A percentile compares a stretch with the other conserved stretches of the same genome.
Conservation (phyloP, 805 yeast genomes). For the Pichia pseudocactophila region DNA sequence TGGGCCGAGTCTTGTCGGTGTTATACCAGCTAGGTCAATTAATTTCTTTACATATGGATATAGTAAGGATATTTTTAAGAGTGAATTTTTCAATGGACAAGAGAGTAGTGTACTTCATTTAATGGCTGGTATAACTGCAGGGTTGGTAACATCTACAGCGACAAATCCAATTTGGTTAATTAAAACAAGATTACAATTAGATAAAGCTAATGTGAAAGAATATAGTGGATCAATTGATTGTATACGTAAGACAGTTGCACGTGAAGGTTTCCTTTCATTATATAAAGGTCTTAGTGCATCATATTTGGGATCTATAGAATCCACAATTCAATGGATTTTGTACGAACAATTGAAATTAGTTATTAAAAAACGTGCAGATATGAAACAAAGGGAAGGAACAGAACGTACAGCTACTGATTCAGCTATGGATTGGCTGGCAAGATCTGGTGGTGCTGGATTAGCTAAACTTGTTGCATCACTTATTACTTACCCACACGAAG, state of each 20-base stretch:
- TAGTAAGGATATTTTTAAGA: slow-evolving; percentile 70
- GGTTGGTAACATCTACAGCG: slow-evolving; percentile 88
- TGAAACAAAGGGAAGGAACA: slow-evolving; percentile 26
- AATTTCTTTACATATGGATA: slow-evolving; percentile 95
- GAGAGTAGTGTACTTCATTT: slow-evolving; percentile 84
- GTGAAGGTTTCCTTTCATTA: slow-evolving; percentile 74
- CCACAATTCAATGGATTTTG: slow-evolving; percentile 91
- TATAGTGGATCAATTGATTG: slow-evolving; percentile 88
- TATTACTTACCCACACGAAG: slow-evolving; percentile 95
- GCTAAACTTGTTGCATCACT: slow-evolving; percentile 92
- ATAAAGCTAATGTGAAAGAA: slow-evolving; percentile 51
- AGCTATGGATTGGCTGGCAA: slow-evolving; percentile 82
- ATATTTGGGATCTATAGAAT: slow-evolving; percentile 86
- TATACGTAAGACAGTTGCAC: slow-evolving; percentile 50
- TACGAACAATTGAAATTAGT: slow-evolving; percentile 87
- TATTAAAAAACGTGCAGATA: slow-evolving; percentile 43
- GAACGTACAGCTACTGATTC: slow-evolving; percentile 47
- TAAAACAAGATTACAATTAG: slow-evolving; percentile 89
- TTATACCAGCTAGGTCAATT: slow-evolving; percentile 94
- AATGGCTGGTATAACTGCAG: slow-evolving; percentile 82
- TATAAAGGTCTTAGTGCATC: slow-evolving; percentile 93
- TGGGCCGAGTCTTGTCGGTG: slow-evolving; percentile 96
- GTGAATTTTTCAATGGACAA: slow-evolving; percentile 57
- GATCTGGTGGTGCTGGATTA: slow-evolving; percentile 96
- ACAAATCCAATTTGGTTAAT: slow-evolving; percentile 98